Evolutionary conservation across 148 eudicot genomes (phyloP), one percentile per base, ranked within the genome.

Genomic region (Fagopyrum homotropicum): DNA sequence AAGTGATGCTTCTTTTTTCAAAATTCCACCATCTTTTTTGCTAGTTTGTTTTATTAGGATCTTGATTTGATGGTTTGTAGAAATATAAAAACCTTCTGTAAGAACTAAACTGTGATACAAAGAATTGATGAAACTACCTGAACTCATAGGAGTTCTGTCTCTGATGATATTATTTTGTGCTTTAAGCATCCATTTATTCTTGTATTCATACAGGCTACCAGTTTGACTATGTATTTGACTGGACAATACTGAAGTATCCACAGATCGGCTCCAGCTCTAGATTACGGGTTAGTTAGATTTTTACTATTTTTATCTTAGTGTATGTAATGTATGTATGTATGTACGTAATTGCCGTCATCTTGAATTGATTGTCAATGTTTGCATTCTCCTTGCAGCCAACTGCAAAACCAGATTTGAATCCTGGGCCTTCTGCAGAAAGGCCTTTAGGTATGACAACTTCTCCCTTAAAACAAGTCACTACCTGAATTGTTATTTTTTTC

Each of bases 161-260:
- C 64, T 59, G 64, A 8, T 59, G 22, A 9, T 59, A 22, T 19
- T 19, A 2, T 59, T 56, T n/a, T 56, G 5, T 56, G 61, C 22
- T 59, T 19, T 19, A 59, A 19, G 10, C 64, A 59, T 59, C 64
- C 64, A 59, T 59, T 19, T 2, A 17, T 19, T 59, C n/a, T 19
- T 59, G 2, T 14, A 19, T 3, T 55, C 15, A 29, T 74, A 61
- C 85, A 94, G 98, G 97, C 76, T 94, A 90, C 85, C 97, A 91
- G 82, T 94, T 91, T 78, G 98, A 92, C 85, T 90, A 92, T 83
- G 96, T 92, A 29, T 95, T 95, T 83, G 98, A 95, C 82, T 95
- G 98, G 98, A 95, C 97, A 61, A 81, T 89, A 22, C 78, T 95
- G 86, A 92, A 92, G 90, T 95, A 92, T 84, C 98, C 97, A 47